Percentiles rank a stretch among this genome's conserved stretches.
Conservation (phyloP, 2,329 filamentous ascomycete genomes). For the Aspergillus jensenii region DNA sequence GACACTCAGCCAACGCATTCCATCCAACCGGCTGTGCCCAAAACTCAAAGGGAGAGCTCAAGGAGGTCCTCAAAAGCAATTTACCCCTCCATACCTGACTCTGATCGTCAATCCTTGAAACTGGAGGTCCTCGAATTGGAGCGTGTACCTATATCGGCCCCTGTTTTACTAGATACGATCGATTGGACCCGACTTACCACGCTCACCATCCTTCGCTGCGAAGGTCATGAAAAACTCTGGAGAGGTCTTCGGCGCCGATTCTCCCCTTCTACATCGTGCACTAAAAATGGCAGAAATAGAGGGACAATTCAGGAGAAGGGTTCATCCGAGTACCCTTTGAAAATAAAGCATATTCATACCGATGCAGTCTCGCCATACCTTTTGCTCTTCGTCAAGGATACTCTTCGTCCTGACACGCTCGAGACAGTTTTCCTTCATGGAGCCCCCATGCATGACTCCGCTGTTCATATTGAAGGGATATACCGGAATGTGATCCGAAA, state of each 20-base stretch:
- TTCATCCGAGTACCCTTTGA: slow-evolving; percentile 59
- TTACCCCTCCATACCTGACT: neutral
- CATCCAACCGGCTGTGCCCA: neutral
- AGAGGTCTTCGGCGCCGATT: slow-evolving; percentile 66
- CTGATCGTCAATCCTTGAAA: slow-evolving; percentile 50
- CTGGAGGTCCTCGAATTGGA: slow-evolving; percentile 75
- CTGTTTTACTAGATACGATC: slow-evolving; percentile 67
- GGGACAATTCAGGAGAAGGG: slow-evolving; percentile 2
- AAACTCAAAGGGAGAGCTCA: slow-evolving; percentile 8
- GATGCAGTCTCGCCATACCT: slow-evolving; percentile 69
- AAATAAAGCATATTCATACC: slow-evolving; percentile 72
- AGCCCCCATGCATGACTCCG: slow-evolving; percentile 53
- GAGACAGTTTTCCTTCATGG: slow-evolving; percentile 78
- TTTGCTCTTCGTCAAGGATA: slow-evolving; percentile 73
- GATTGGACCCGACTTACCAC: slow-evolving; percentile 73
- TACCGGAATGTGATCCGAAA: slow-evolving; percentile 68
- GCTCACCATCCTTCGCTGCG: slow-evolving; percentile 72
- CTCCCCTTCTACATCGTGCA: slow-evolving; percentile 40
- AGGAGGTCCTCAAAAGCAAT: neutral
- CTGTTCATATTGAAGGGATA: slow-evolving; percentile 67
- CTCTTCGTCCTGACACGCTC: slow-evolving; percentile 74
- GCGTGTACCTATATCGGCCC: slow-evolving; percentile 69
- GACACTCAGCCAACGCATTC: neutral
- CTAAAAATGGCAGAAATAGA: slow-evolving; percentile 8
- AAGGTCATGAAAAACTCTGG: slow-evolving; percentile 73